Percentiles rank a stretch among this genome's conserved stretches.
phyloP scores from a whole-genome alignment of 768 basidiomycete genomes.

The Gloeostereum incarnatum region DNA sequence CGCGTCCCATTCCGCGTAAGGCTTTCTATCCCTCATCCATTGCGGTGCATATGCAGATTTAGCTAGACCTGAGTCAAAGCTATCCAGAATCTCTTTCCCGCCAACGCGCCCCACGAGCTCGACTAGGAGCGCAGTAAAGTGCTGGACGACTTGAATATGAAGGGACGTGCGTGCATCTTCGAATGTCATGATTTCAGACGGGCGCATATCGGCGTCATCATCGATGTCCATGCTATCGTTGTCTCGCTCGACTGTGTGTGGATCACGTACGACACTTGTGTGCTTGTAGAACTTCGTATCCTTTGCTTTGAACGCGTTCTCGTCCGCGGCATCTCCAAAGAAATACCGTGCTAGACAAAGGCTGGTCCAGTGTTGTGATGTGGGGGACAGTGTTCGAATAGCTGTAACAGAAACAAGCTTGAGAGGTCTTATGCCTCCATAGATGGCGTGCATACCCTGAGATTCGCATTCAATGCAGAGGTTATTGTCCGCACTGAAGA shows the following conservation, averaged over 20 bases:
- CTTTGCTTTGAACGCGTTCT: constrained; percentile 28
- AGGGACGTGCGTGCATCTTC: constrained; percentile 56
- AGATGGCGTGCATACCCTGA: background rate
- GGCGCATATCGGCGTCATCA: constrained; percentile 29
- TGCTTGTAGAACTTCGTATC: constrained; percentile 27
- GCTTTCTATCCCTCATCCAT: constrained; percentile 28
- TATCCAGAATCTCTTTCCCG: constrained; percentile 29
- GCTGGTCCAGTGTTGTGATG: constrained; percentile 28
- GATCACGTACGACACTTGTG: constrained; percentile 6
- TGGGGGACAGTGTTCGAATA: background rate
- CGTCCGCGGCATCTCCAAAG: constrained; percentile 28
- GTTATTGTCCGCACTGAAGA: constrained; percentile 66
- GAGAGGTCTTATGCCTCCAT: constrained; percentile 2
- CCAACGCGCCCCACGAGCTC: constrained; percentile 49
- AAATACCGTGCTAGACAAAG: constrained; percentile 39
- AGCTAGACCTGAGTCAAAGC: constrained; percentile 21
- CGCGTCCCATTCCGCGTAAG: constrained; percentile 41
- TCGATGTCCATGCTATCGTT: constrained; percentile 55
- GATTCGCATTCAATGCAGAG: constrained; percentile 30
- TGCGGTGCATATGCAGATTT: constrained; percentile 51
- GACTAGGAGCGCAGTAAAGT: constrained; percentile 53
- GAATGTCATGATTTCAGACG: constrained; percentile 28
- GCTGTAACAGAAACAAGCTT: background rate
- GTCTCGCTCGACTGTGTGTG: constrained; percentile 12
- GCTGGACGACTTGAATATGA: constrained; percentile 59